A percentile compares a stretch with the other conserved stretches of the same genome.
phyloP scores from a whole-genome alignment of 768 basidiomycete species.

The Phaffia australis region DNA sequence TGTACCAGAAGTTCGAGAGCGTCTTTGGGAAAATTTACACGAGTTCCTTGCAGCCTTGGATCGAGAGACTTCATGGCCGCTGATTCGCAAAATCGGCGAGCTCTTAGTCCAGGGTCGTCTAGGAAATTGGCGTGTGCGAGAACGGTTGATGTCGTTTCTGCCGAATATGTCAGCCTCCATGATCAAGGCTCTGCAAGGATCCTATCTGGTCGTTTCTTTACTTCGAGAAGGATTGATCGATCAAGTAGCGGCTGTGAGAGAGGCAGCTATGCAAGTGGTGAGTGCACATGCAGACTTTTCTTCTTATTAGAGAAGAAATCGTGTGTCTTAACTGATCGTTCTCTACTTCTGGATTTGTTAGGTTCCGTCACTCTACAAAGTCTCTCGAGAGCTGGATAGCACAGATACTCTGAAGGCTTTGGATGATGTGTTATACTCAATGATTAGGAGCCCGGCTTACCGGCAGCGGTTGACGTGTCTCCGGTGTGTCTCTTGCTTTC shows the following conservation, averaged over 20 bases:
- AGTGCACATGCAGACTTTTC: slow-evolving; percentile 37
- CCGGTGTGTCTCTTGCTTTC: slow-evolving; percentile 25
- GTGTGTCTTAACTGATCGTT: slow-evolving; percentile 27
- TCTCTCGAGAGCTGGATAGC: slow-evolving; percentile 27
- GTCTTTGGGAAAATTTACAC: slow-evolving; percentile 57
- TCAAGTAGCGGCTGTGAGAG: slow-evolving; percentile 70
- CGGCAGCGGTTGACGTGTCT: slow-evolving; percentile 23
- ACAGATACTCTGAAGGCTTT: slow-evolving; percentile 43
- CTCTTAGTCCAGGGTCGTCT: slow-evolving; percentile 52
- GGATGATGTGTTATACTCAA: slow-evolving; percentile 40
- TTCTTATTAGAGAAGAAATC: slow-evolving; percentile 11
- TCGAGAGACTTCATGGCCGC: slow-evolving; percentile 42
- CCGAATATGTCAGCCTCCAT: slow-evolving; percentile 43
- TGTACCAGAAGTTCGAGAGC: slow-evolving; percentile 62
- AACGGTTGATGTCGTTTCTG: slow-evolving; percentile 53
- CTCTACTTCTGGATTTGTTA: slow-evolving; percentile 21
- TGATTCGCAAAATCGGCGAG: slow-evolving; percentile 42
- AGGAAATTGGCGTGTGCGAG: slow-evolving; percentile 71
- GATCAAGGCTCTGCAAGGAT: slow-evolving; percentile 41
- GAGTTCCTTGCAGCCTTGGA: slow-evolving; percentile 50
- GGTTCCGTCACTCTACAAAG: slow-evolving; percentile 30
- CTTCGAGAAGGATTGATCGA: slow-evolving; percentile 59
- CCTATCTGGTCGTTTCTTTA: slow-evolving; percentile 47
- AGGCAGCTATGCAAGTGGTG: slow-evolving; percentile 57
- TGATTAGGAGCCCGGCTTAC: slow-evolving; percentile 32